Evolutionary conservation across 768 basidiomycete genomes (phyloP), one percentile per base, ranked within the genome.

Genomic region (Kwoniella newhampshirensis): DNA sequence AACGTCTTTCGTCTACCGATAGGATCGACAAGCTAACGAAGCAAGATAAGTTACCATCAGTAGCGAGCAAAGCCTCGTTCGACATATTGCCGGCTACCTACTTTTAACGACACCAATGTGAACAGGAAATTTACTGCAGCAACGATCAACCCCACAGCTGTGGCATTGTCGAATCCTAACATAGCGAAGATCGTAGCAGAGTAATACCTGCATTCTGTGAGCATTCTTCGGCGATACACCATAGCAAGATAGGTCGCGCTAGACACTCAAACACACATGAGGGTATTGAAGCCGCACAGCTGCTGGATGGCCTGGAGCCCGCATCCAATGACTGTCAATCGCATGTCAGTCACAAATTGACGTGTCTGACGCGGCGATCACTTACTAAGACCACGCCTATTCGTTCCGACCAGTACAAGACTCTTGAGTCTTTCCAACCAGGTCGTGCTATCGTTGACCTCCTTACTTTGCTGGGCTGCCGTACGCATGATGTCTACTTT

Each of bases 291-390:
- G 1, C 89, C 89, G 59, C 85, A 89, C 0, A 90, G 80, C 70
- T 90, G 89, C 69, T 91, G 89, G 75, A 85, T 86, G 0, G 86
- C 87, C 77, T 90, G 88, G 75, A 90, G 83, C 41, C 86, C 88
- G 68, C 87, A 87, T 9, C 83, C 86, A 13, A 91, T 80, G 61
- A 87, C 86, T 51, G 37, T 43, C 18, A n/a, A 17, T 40, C n/a
- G 44, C 44, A 39, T 28, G 3, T 51, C 9, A 23, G 37, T 5
- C n/a, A 46, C 6, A 11, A 15, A 36, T 4, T 21, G 21, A 25
- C 42, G 3, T 23, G 23, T 7, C 30, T 47, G 3, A 28, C 21
- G 46, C 25, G 13, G 26, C 3, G 23, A n/a, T 42, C 67, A 87
- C 87, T 84, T 48, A 88, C 70, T 62, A 28, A 72, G 77, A 17